Base-by-base conservation (phyloP, 495 filamentous ascomycete genomes). In the Talaromyces borbonicus region DNA sequence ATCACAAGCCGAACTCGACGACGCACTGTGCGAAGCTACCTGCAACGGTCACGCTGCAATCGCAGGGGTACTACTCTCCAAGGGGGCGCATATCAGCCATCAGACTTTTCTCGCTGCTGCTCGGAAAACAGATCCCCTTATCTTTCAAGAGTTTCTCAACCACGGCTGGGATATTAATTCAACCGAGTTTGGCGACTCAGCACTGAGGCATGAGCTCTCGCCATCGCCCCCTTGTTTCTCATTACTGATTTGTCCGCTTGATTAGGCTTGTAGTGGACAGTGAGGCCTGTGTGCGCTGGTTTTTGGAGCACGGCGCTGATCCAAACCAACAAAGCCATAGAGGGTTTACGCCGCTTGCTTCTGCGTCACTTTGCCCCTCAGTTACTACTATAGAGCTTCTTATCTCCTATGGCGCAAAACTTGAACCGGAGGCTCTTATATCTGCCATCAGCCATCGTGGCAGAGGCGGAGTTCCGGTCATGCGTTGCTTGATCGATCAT, bases 381-480 rank as follows among this genome's bases (percentile, higher is more conserved):
- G 18, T 44, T 18, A 19, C 24, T 30, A 31, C 16, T 31, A 26
- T 44, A 44, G 41, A 44, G n/a, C 41, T 44, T 44, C 41, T 44
- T 31, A 44, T 44, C 41, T 19, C 26, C 25, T 19, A 32, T 44
- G 41, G 41, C 41, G 41, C 41, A 20, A 44, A 44, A 44, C 41
- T 31, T 15, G 26, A 16, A 19, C 41, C 41, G 32, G 11, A 44
- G 24, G 41, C 41, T 30, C n/a, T 44, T 30, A 16, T 30, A 16
- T 16, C 1, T 30, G 41, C 41, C 15, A 44, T 44, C 22, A 30
- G 26, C 41, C 23, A 27, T 15, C 41, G 41, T 30, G 41, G 41
- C 41, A 44, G 16, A 29, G 41, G 41, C 26, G 41, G 41, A 44
- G 15, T 44, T 31, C 41, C 41, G 26, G 41, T 44, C 41, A 44